Percentiles rank a stretch among this genome's conserved stretches.
Conservation (phyloP, 1,284 basidiomycete genomes). For the Trametes sp. region DNA sequence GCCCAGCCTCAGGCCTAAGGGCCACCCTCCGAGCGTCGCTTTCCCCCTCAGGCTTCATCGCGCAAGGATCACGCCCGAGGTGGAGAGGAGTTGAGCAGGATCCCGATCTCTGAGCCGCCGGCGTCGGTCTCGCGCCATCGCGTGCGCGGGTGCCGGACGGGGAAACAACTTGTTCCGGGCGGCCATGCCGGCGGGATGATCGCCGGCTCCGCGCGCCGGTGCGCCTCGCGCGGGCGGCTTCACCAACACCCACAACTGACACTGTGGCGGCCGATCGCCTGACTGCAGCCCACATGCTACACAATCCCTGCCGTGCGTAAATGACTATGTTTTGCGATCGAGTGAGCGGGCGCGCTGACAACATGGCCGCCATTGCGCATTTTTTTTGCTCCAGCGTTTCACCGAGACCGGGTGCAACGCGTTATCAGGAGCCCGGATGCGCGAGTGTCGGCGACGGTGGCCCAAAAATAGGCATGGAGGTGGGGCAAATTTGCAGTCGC, state of each 20-base stretch:
- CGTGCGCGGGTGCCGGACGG: neutral
- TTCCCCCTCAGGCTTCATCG: neutral
- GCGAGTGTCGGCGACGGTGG: neutral
- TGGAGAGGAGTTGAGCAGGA: neutral
- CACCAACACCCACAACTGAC: neutral
- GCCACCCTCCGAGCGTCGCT: slow-evolving; percentile 1
- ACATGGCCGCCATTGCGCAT: neutral
- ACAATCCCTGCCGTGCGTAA: neutral
- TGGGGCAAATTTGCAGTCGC: neutral
- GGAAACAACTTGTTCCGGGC: neutral
- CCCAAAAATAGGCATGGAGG: neutral
- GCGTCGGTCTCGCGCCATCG: neutral
- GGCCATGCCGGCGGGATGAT: slow-evolving; percentile 6
- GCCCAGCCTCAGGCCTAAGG: too few relatives aligned
- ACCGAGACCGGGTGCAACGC: neutral
- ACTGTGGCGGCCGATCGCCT: slow-evolving; percentile 9
- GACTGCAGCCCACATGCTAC: slow-evolving; percentile 5
- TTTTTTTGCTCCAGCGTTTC: neutral
- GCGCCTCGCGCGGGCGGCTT: neutral
- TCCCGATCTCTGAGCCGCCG: neutral
- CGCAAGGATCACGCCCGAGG: neutral
- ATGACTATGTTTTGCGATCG: neutral
- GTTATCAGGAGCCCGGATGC: neutral
- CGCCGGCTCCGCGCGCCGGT: neutral
- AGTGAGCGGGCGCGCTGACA: neutral